Conservation (phyloP, 345 rosid species). For the Boechera retrofracta region DNA sequence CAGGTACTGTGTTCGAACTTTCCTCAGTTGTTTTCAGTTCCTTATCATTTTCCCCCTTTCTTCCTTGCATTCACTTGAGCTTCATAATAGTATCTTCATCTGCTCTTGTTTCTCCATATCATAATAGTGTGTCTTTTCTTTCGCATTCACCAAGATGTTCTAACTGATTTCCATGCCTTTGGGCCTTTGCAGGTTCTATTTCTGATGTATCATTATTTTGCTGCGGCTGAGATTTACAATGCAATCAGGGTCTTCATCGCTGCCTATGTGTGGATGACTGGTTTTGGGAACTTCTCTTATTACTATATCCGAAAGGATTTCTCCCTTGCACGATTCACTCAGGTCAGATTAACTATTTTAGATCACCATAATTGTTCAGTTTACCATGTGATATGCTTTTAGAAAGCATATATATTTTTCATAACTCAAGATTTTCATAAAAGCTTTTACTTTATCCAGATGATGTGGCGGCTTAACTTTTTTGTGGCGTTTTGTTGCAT, state of each 20-base stretch:
- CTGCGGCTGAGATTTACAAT: conserved; percentile 88
- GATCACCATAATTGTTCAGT: conserved; percentile 9
- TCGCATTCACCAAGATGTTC: not conserved
- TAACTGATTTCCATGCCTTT: conserved; percentile 12
- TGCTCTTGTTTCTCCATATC: not conserved
- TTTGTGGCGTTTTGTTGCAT: conserved; percentile 86
- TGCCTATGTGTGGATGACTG: conserved; percentile 98
- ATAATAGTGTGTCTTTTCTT: not conserved
- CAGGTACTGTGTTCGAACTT: conserved; percentile 61
- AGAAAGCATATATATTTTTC: not conserved
- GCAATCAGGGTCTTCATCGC: conserved; percentile 95
- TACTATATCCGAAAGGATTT: conserved; percentile 93
- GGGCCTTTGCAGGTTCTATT: conserved; percentile 74
- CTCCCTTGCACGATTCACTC: conserved; percentile 85
- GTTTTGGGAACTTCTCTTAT: conserved; percentile 94
- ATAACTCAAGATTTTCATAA: conserved; percentile 18
- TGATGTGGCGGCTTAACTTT: conserved; percentile 99
- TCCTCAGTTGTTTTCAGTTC: not conserved
- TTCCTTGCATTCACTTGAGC: not conserved
- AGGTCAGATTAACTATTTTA: conserved; percentile 77
- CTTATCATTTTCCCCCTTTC: not conserved
- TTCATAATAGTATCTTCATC: not conserved
- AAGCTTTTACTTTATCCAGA: conserved; percentile 60
- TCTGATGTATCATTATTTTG: conserved; percentile 95
- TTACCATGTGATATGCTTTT: conserved; percentile 15